Base-by-base conservation (phyloP, 176 grass and related monocot genomes). In the Cenchrus purpureus region DNA sequence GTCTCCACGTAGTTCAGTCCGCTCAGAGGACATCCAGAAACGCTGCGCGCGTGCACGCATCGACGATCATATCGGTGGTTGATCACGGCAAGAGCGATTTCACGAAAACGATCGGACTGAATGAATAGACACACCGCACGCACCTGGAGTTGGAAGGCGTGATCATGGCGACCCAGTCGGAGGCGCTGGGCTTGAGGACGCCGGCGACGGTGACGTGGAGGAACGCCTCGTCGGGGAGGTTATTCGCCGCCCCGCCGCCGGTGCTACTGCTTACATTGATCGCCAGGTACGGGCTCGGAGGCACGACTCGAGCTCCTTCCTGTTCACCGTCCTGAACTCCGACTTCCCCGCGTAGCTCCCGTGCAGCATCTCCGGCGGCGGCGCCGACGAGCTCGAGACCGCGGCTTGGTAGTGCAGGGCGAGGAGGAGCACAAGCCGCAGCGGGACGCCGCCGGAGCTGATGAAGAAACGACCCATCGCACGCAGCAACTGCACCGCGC, bases 121-220 rank as follows among this genome's bases (percentile, higher is more conserved):
- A 77, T 45, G 22, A 56, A 14, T 67, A 12, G 43, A 17, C 0
- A 17, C 19, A 9, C 8, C 2, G 19, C 4, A 31, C 13, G 87
- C 58, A 97, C 94, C 80, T 88, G 45, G 88, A 86, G 79, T 94
- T 89, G 19, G 92, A 94, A 67, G 95, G 95, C 78, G 95, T 91
- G 76, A 97, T 89, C 95, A 97, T 92, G 80, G 92, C 92, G 65
- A 97, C 73, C 95, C 92, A 97, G 60, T 97, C 81, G 20, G 83
- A 85, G 5, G 37, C 45, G 53, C 81, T 52, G 45, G 92, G 95
- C 42, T 28, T 43, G 51, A 61, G 49, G 40, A 94, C 84, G 73
- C 95, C 90, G 43, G 76, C 61, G 57, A 94, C 86, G 37, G 90
- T 97, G 14, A 94, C 95, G 3, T 83, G 70, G 63, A 94, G 8